Conservation (phyloP, 768 basidiomycete genomes). For the Mrakia frigida region DNA sequence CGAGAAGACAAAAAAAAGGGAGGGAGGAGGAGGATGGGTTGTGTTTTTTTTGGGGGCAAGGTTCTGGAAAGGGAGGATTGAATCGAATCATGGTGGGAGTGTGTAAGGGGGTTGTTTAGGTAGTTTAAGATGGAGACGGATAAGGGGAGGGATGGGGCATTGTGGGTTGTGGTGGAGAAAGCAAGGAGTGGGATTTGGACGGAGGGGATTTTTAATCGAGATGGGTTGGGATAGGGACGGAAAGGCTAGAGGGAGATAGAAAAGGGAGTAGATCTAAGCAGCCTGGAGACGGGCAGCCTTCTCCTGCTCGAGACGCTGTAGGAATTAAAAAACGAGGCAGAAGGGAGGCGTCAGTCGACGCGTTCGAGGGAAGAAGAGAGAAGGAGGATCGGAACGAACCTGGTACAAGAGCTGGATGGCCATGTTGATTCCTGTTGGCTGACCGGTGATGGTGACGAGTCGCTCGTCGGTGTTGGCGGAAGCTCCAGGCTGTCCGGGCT, state of each 20-base stretch:
- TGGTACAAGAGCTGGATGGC: conserved; percentile 73
- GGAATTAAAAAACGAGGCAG: background rate
- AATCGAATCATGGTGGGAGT: background rate
- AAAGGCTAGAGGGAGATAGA: background rate
- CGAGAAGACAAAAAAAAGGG: no score
- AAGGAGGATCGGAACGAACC: conserved; percentile 32
- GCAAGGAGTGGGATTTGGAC: background rate
- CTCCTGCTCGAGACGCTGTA: conserved; percentile 40
- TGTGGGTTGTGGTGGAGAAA: background rate
- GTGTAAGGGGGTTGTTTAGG: background rate
- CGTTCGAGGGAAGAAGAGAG: background rate
- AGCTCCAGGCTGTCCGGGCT: conserved; percentile 63
- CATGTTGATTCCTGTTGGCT: conserved; percentile 89
- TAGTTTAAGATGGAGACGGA: background rate
- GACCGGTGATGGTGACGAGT: conserved; percentile 94
- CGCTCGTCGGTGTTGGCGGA: conserved; percentile 59
- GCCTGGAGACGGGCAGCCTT: conserved; percentile 29
- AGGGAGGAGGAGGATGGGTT: no score
- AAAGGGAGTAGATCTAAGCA: background rate
- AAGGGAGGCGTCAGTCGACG: background rate
- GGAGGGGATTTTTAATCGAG: background rate
- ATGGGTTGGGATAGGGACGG: background rate
- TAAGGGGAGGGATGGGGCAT: background rate
- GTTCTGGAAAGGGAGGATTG: background rate
- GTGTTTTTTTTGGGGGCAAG: no score